Base-by-base conservation (phyloP, 2,329 filamentous ascomycete genomes). In the Arthroderma uncinatum region DNA sequence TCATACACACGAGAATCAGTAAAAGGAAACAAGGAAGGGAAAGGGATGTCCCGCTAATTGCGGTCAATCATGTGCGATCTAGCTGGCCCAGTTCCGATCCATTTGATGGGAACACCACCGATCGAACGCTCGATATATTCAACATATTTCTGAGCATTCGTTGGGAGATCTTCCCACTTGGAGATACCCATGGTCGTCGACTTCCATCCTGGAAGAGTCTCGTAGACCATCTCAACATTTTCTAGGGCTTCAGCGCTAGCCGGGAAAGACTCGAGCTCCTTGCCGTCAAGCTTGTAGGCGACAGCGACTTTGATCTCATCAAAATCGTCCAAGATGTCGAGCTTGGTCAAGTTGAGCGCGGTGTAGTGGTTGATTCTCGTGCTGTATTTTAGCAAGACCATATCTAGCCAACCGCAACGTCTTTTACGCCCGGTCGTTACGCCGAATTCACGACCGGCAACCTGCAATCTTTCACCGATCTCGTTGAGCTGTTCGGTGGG, bases 381-480 rank as follows among this genome's bases (percentile, higher is more conserved):
- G 66, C 79, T 82, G 74, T 82, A 82, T 65, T 81, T 80, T 63
- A 82, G 74, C 14, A 84, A 74, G n/a, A 84, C 81, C 40, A 84
- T 74, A 66, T 85, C 82, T 62, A 84, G 76, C 82, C 82, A 84
- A 54, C 82, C 82, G 63, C 82, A 84, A 60, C 82, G 79, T 37
- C 82, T 78, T 64, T 76, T 79, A 53, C 82, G 78, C 55, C 82
- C 82, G 4, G 82, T 84, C 1, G 78, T 81, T 44, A 81, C 78
- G 59, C 82, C 72, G 55, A 74, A 72, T 60, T 84, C 81, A 57
- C 75, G 74, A 48, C 81, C 81, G 34, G 80, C 69, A 47, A 67
- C 64, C 64, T 84, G 81, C 30, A 83, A 73, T 65, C 77, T 80
- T 36, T 82, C 78, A 61, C 81, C 81, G 28, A 73, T 64, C 54